These are phyloP conservation scores for Chytriomyces confervae DNA, from an alignment of 192 early-diverging fungal genomes.

Conservation along the genomic window DNA sequence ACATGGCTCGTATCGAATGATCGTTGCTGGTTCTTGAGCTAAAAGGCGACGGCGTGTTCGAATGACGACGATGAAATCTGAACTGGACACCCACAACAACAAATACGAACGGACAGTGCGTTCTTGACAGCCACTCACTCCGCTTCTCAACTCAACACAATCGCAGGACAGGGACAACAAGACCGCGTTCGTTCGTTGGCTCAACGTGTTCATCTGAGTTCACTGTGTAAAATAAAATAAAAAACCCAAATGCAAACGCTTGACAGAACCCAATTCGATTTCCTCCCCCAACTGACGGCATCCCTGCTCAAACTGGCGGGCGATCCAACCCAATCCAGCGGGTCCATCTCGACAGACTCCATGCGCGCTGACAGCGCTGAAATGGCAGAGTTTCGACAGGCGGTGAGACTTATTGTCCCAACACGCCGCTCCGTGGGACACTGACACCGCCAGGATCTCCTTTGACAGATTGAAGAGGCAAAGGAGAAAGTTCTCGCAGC, in stretches of 20 bases:
- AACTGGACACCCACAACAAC: not conserved
- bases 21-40: too few relatives aligned
- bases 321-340: not conserved
- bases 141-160: not conserved
- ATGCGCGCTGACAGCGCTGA: not conserved
- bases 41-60: not conserved
- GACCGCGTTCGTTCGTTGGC: too few relatives aligned
- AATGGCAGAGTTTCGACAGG: constrained; percentile 18
- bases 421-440: too few relatives aligned
- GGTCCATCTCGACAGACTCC: constrained; percentile 12
- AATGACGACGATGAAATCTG: too few relatives aligned
- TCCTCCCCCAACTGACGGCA: constrained; percentile 7
- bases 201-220: not conserved
- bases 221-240: not conserved
- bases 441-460: not conserved
- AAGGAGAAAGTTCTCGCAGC: constrained; percentile 6
- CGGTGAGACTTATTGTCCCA: too few relatives aligned
- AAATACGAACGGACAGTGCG: not conserved
- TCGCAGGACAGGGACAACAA: too few relatives aligned
- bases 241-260: not conserved
- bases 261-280: not conserved
- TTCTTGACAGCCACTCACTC: not conserved
- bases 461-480: constrained; percentile 2
- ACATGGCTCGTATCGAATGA: too few relatives aligned
- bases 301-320: not conserved